A percentile compares a stretch with the other conserved stretches of the same genome.
Evolutionary conservation across 768 basidiomycete species (phyloP).

Genomic region (Erythrobasidium yunnanense): DNA sequence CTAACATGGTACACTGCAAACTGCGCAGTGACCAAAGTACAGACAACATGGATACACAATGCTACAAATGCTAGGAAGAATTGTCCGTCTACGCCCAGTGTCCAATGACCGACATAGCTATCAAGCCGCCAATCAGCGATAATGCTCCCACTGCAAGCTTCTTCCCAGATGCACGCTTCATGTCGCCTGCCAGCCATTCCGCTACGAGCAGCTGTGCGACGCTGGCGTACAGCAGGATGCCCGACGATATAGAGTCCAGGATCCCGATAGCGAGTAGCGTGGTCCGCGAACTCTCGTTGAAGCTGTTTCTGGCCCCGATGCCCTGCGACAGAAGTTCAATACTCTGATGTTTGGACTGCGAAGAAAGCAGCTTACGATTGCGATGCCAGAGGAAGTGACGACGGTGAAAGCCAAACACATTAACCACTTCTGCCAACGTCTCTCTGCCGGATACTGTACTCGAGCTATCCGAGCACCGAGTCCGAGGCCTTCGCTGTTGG

Average conservation of each 20-base stretch:
- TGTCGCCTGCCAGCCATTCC: conserved; percentile 17
- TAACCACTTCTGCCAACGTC: conserved; percentile 29
- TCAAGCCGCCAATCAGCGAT: not conserved
- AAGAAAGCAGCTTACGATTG: conserved; percentile 33
- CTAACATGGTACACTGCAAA: too few species aligned
- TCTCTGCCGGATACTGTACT: conserved; percentile 25
- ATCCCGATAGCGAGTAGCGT: conserved; percentile 40
- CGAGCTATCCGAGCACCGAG: conserved; percentile 38
- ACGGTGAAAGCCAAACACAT: conserved; percentile 32
- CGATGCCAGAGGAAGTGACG: conserved; percentile 40
- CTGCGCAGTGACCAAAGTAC: too few species aligned
- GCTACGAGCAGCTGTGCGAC: conserved; percentile 13
- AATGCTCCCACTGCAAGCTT: not conserved
- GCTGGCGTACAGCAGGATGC: conserved; percentile 39
- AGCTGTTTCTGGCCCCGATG: conserved; percentile 39
- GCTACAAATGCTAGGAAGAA: too few species aligned
- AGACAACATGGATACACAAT: too few species aligned
- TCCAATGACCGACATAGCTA: conserved; percentile 18
- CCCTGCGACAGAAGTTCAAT: conserved; percentile 29
- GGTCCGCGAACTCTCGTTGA: conserved; percentile 37
- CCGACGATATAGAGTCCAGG: conserved; percentile 40
- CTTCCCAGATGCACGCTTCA: not conserved
- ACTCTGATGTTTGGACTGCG: not conserved
- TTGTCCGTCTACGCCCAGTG: conserved; percentile 21
- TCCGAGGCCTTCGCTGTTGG: conserved; percentile 38